Percentiles rank a stretch among this genome's conserved stretches.
phyloP scores from a whole-genome alignment of 164 flowering plant genomes.

The Macadamia integrifolia region DNA sequence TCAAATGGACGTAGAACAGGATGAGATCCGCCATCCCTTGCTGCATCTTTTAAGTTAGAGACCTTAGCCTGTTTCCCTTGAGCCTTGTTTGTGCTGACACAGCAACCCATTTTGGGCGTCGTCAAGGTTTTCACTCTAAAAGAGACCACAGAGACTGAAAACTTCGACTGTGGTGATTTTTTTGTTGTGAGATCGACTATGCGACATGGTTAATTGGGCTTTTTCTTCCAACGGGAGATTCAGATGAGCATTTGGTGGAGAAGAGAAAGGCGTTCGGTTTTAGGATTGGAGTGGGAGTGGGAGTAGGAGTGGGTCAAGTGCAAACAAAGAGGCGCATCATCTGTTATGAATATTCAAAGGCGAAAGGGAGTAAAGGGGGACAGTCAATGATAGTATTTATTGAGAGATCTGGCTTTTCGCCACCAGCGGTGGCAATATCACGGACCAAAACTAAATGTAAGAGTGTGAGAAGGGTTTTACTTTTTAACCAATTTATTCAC shows the following conservation, averaged over 20 bases:
- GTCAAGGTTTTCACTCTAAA: not conserved
- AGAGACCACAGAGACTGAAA: not conserved
- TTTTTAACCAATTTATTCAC: too few relatives aligned
- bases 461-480: too few relatives aligned
- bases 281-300: not conserved
- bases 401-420: not conserved
- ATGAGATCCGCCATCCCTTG: not conserved
- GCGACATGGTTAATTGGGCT: not conserved
- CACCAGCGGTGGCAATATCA: too few relatives aligned
- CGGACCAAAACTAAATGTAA: too few relatives aligned
- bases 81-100: constrained; percentile 26
- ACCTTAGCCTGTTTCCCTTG: not conserved
- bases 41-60: not conserved
- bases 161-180: not conserved
- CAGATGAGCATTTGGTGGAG: not conserved
- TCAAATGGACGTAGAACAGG: constrained; percentile 20
- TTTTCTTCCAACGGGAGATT: not conserved
- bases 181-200: too few relatives aligned
- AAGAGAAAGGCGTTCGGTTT: not conserved
- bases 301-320: not conserved
- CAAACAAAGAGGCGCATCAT: too few relatives aligned
- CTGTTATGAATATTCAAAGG: too few relatives aligned
- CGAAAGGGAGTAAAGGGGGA: not conserved
- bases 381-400: not conserved
- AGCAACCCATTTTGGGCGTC: constrained; percentile 35